Percentiles rank a stretch among this genome's conserved stretches.
Evolutionary conservation across 257 asterid species (phyloP).

Genomic region (Phtheirospermum japonicum): DNA sequence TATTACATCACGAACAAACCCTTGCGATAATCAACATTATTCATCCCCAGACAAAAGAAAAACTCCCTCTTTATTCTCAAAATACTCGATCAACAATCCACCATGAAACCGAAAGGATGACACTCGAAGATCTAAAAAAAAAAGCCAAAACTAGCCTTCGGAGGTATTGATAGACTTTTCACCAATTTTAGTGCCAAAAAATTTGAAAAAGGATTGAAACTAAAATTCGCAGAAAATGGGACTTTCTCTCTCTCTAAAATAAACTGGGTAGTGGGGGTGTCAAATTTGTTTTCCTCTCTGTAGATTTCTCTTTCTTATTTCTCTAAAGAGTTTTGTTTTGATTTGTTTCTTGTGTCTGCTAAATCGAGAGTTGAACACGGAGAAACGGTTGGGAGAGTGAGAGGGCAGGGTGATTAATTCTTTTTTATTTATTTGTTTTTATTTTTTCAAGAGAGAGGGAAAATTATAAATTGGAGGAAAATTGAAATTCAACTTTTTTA

Average conservation of each 20-base stretch:
- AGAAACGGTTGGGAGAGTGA: conserved; percentile 47
- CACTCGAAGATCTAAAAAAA: conserved; percentile 17
- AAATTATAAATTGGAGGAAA: too few species aligned
- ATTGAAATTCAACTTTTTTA: too few species aligned
- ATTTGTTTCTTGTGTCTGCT: conserved; percentile 32
- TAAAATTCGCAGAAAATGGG: conserved; percentile 17
- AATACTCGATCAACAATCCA: conserved; percentile 21
- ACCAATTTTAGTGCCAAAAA: neutral
- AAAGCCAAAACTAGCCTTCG: conserved; percentile 8
- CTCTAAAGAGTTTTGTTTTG: conserved; percentile 24
- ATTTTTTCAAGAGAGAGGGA: too few species aligned
- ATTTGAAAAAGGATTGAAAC: conserved; percentile 21
- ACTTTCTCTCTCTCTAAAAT: conserved; percentile 20
- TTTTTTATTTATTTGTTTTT: too few species aligned
- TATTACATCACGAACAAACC: conserved; percentile 56
- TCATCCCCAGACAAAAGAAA: conserved; percentile 26
- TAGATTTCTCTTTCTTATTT: conserved; percentile 17
- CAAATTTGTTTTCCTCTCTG: too few species aligned
- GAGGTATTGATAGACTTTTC: neutral
- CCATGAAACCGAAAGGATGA: neutral
- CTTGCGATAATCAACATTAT: conserved; percentile 35
- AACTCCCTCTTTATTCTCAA: too few species aligned
- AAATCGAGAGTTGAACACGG: conserved; percentile 68
- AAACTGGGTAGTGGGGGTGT: too few species aligned
- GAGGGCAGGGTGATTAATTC: too few species aligned